A percentile compares a stretch with the other conserved stretches of the same genome.
Evolutionary conservation across 169 alveolate species (phyloP).

Genomic region (Sarcocystis neurona): DNA sequence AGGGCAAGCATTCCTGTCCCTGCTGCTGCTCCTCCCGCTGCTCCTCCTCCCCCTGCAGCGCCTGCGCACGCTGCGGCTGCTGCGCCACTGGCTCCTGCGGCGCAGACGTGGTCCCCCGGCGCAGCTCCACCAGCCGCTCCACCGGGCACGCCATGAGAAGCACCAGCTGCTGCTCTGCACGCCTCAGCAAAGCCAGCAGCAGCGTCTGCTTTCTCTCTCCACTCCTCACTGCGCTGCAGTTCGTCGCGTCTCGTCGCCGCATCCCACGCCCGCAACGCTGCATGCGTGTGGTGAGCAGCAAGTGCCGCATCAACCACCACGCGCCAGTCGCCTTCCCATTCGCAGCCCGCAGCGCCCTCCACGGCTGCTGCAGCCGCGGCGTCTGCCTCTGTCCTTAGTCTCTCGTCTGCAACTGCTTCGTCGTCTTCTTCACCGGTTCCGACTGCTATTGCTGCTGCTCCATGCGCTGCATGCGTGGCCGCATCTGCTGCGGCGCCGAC

Average conservation of each 20-base stretch:
- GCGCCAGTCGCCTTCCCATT: conserved; percentile 60
- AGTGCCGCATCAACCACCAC: conserved; percentile 43
- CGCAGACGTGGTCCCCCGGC: too few species aligned
- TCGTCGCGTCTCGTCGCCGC: background rate
- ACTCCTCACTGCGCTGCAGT: conserved; percentile 44
- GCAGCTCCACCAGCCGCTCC: too few species aligned
- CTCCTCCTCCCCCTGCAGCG: conserved; percentile 9
- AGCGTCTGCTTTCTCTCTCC: conserved; percentile 42
- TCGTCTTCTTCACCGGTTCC: background rate
- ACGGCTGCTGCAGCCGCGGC: background rate
- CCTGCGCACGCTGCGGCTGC: conserved; percentile 20
- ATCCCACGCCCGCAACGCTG: conserved; percentile 46
- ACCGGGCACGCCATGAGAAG: too few species aligned
- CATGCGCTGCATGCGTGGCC: background rate
- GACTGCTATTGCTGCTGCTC: background rate
- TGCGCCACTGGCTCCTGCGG: too few species aligned
- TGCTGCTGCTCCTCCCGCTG: too few species aligned
- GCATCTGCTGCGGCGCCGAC: conserved; percentile 8
- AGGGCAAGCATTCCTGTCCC: too few species aligned
- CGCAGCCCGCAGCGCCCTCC: background rate
- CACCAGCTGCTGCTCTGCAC: background rate
- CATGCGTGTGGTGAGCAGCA: conserved; percentile 18
- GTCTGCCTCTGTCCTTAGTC: too few species aligned
- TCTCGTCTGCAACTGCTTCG: background rate
- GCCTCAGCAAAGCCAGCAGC: conserved; percentile 42